Conservation (phyloP, 225 moss, liverwort and hornwort genomes). For the Polytrichum formosum region DNA sequence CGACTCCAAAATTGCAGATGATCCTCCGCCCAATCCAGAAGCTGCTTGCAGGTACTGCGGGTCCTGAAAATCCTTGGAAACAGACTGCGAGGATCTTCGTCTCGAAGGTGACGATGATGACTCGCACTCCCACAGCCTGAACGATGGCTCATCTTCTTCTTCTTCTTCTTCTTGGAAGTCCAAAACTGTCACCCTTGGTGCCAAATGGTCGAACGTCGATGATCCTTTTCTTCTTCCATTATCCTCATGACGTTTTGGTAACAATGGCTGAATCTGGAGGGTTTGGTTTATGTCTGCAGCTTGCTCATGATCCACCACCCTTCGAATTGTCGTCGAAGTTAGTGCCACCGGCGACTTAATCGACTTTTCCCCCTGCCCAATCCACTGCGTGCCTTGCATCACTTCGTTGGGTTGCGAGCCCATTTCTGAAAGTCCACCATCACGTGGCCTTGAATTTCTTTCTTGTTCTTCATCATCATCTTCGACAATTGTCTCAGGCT, state of each 20-base stretch:
- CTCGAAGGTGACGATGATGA: conserved; percentile 13
- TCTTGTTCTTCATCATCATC: background rate
- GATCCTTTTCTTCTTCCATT: background rate
- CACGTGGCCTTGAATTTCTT: background rate
- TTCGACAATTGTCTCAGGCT: background rate
- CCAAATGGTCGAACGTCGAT: background rate
- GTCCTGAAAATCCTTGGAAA: conserved; percentile 36
- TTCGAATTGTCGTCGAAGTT: no score
- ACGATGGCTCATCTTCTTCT: conserved; percentile 27
- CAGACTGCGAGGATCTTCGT: conserved; percentile 31
- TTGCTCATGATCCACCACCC: background rate
- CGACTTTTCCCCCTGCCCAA: background rate
- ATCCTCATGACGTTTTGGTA: background rate
- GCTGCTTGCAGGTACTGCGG: conserved; percentile 14
- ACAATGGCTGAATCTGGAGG: no score
- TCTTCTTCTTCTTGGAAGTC: conserved; percentile 12
- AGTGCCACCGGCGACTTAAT: no score
- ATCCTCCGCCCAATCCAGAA: no score
- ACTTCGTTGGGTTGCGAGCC: background rate
- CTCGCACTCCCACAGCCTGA: conserved; percentile 32
- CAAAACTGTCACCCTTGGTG: conserved; percentile 17
- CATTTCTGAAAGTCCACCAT: background rate
- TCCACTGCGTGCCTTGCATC: background rate
- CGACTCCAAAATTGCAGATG: conserved; percentile 6
- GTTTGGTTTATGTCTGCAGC: background rate